Evolutionary conservation across 345 rosid genomes (phyloP).

Genomic region (Turnera subulata): DNA sequence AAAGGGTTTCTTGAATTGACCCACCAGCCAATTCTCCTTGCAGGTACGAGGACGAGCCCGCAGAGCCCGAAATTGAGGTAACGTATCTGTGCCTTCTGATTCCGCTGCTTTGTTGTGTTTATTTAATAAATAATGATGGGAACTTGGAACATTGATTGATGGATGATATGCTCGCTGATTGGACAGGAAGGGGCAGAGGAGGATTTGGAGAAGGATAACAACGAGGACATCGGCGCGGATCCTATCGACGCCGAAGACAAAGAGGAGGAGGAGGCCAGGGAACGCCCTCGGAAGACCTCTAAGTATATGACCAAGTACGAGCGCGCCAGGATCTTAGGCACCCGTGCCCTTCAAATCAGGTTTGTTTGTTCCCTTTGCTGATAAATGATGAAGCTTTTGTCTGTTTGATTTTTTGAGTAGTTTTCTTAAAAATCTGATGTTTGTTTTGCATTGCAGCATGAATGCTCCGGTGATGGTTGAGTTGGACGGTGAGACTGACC

Average conservation of each 20-base stretch:
- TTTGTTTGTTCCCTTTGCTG: conserved; percentile 9
- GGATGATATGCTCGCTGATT: conserved; percentile 9
- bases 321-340: conserved; percentile 83
- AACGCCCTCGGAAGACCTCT: conserved; percentile 54
- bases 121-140: not conserved
- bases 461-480: conserved; percentile 95
- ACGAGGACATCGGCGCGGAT: conserved; percentile 54
- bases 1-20: not conserved
- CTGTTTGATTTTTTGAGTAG: too few species aligned
- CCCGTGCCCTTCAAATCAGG: conserved; percentile 85
- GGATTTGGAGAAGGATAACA: conserved; percentile 48
- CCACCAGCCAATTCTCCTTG: too few species aligned
- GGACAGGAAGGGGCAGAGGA: conserved; percentile 78
- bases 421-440: too few species aligned
- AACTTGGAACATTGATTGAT: not conserved
- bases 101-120: not conserved
- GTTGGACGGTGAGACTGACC: conserved; percentile 87
- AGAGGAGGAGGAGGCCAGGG: conserved; percentile 36
- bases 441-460: conserved; percentile 48
- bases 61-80: conserved; percentile 84
- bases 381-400: not conserved
- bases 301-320: conserved; percentile 84
- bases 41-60: conserved; percentile 87
- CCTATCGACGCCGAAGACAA: conserved; percentile 64
- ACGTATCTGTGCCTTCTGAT: conserved; percentile 7